A percentile compares a stretch with the other conserved stretches of the same genome.
phyloP scores from a whole-genome alignment of 208 protist species.

The Herpetomonas tarakana region DNA sequence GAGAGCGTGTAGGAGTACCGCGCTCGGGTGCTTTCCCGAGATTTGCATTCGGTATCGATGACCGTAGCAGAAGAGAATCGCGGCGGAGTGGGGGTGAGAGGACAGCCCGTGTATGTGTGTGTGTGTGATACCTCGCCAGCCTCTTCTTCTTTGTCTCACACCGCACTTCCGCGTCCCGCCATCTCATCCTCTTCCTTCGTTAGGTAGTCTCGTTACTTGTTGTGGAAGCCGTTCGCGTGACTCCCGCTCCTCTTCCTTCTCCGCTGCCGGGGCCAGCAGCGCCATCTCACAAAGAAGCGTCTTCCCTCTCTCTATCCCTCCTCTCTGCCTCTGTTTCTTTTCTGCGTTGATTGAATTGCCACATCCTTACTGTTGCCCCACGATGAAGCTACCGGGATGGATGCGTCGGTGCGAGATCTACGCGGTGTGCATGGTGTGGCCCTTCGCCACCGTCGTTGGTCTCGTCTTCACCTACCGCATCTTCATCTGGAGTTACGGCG shows the following conservation, averaged over 20 bases:
- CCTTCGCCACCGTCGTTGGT: conserved; percentile 53
- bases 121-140: too few relatives aligned
- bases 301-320: not conserved
- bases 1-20: too few relatives aligned
- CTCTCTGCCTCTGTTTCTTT: conserved; percentile 9
- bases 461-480: conserved; percentile 67
- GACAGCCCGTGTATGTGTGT: too few relatives aligned
- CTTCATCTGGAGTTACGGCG: conserved; percentile 89
- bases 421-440: conserved; percentile 84
- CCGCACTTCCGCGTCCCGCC: too few relatives aligned
- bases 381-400: conserved; percentile 71
- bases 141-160: too few relatives aligned
- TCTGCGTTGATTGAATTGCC: conserved; percentile 2
- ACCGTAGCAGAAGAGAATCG: too few relatives aligned
- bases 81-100: too few relatives aligned
- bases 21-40: too few relatives aligned
- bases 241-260: conserved; percentile 5
- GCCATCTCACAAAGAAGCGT: not conserved
- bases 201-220: too few relatives aligned
- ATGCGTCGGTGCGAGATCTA: conserved; percentile 78
- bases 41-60: too few relatives aligned
- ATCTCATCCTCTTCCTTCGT: too few relatives aligned
- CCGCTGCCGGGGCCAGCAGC: not conserved
- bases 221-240: not conserved
- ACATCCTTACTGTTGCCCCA: not conserved